These are phyloP conservation scores for Hevea brasiliensis DNA, from an alignment of 345 rosid genomes.

Conservation along the genomic window DNA sequence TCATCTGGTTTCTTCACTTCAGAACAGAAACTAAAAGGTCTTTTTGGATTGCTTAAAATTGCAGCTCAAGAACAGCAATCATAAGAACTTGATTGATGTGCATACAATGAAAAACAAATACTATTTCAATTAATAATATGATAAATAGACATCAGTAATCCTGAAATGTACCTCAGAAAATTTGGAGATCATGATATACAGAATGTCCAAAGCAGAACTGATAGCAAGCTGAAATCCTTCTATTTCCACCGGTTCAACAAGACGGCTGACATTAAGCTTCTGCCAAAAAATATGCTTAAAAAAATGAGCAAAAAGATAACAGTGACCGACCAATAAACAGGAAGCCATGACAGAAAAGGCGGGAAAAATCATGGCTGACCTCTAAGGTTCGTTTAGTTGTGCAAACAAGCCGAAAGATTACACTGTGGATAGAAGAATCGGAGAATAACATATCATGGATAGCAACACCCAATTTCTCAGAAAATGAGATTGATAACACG, in stretches of 20 bases:
- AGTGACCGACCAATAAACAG: background rate
- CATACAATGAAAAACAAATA: background rate
- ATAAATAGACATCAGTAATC: background rate
- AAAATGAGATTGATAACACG: conserved; percentile 46
- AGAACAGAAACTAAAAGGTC: background rate
- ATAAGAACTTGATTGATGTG: background rate
- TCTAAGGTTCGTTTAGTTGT: conserved; percentile 70
- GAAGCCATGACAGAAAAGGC: conserved; percentile 8
- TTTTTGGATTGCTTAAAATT: background rate
- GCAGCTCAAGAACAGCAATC: background rate
- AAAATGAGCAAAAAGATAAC: conserved; percentile 19
- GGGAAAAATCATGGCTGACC: conserved; percentile 48
- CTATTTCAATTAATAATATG: background rate
- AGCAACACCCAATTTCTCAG: conserved; percentile 52
- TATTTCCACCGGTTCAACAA: conserved; percentile 62
- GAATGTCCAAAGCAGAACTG: conserved; percentile 65
- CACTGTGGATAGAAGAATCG: conserved; percentile 76
- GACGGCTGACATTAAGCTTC: conserved; percentile 68
- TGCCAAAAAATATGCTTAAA: conserved; percentile 30
- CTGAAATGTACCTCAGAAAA: conserved; percentile 53
- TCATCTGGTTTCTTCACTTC: background rate
- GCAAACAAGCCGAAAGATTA: conserved; percentile 70
- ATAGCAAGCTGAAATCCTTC: conserved; percentile 85
- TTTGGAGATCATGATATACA: conserved; percentile 56
- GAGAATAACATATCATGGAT: conserved; percentile 62